phyloP scores from a whole-genome alignment of 768 basidiomycete species.

The Boletellus ananiceps region DNA sequence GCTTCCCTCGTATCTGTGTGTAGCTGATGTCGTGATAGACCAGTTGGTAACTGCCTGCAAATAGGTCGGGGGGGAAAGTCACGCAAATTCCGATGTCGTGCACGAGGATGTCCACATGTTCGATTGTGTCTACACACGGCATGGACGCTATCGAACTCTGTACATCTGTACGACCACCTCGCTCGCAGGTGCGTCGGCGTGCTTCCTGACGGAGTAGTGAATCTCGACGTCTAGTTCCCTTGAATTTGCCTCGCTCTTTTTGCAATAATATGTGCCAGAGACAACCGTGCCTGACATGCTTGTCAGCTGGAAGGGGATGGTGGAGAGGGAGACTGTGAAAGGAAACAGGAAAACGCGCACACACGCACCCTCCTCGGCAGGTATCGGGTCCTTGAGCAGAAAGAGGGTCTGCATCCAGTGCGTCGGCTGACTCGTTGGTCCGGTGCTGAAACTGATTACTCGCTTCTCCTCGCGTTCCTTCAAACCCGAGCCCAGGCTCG shows the following conservation, averaged over 20 bases:
- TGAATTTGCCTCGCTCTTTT: conserved; percentile 75
- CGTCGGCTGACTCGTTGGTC: conserved; percentile 80
- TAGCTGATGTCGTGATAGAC: too few relatives aligned
- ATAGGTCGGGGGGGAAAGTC: too few relatives aligned
- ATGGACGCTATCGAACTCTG: conserved; percentile 56
- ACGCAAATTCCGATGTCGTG: too few relatives aligned
- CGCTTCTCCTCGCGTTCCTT: conserved; percentile 38
- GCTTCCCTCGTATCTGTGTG: too few relatives aligned
- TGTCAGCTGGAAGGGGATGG: neutral
- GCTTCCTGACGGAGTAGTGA: conserved; percentile 56
- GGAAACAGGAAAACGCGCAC: too few relatives aligned
- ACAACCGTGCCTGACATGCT: conserved; percentile 59
- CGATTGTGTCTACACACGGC: neutral
- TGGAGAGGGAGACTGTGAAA: neutral
- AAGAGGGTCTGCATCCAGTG: conserved; percentile 98
- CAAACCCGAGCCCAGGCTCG: conserved; percentile 45
- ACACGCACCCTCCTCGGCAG: conserved; percentile 64
- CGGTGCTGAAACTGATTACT: conserved; percentile 82
- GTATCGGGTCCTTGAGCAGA: conserved; percentile 73
- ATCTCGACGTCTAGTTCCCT: conserved; percentile 91
- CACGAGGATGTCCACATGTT: neutral
- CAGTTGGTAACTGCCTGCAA: too few relatives aligned
- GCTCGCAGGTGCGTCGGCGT: conserved; percentile 27
- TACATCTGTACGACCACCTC: conserved; percentile 71
- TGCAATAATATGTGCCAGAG: conserved; percentile 75